These are phyloP conservation scores for Hypoxylon sp. DNA, from an alignment of 2,329 filamentous ascomycete species.

Conservation along the genomic window DNA sequence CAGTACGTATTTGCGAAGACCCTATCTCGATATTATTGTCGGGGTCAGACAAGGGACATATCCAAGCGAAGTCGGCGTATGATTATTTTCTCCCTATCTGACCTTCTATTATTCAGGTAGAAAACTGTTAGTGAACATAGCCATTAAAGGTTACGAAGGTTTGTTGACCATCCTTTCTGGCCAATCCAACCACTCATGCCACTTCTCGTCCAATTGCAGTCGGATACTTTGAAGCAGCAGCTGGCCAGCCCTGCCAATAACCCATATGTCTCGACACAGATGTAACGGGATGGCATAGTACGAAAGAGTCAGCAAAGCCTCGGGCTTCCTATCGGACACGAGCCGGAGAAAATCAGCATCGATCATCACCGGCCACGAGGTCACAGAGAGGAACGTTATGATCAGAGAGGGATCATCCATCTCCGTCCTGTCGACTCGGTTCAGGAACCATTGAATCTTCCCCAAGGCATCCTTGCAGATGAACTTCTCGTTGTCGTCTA, in stretches of 20 bases:
- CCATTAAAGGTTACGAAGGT: too few relatives aligned
- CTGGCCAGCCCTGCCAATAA: slow-evolving; percentile 17
- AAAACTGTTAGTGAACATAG: too few relatives aligned
- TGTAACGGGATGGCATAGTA: slow-evolving; percentile 26
- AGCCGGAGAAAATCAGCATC: slow-evolving; percentile 22
- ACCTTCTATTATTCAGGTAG: too few relatives aligned
- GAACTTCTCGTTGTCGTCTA: slow-evolving; percentile 13
- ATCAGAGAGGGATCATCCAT: background rate
- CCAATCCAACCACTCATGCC: slow-evolving; percentile 31
- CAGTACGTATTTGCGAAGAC: too few relatives aligned
- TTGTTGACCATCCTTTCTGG: slow-evolving; percentile 22
- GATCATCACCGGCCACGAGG: slow-evolving; percentile 24
- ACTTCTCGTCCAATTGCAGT: slow-evolving; percentile 22
- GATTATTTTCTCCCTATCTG: too few relatives aligned
- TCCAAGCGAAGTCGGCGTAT: too few relatives aligned
- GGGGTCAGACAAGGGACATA: too few relatives aligned
- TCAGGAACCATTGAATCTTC: slow-evolving; percentile 25
- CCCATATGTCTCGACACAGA: slow-evolving; percentile 23
- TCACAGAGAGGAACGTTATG: slow-evolving; percentile 15
- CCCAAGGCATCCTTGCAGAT: slow-evolving; percentile 15
- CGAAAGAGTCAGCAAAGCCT: slow-evolving; percentile 22
- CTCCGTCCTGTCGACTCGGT: slow-evolving; percentile 4
- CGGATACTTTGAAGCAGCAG: slow-evolving; percentile 17
- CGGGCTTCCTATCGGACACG: slow-evolving; percentile 15
- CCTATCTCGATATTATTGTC: too few relatives aligned